Evolutionary conservation across 345 rosid species (phyloP).

Genomic region (Eucalyptus cloeziana): DNA sequence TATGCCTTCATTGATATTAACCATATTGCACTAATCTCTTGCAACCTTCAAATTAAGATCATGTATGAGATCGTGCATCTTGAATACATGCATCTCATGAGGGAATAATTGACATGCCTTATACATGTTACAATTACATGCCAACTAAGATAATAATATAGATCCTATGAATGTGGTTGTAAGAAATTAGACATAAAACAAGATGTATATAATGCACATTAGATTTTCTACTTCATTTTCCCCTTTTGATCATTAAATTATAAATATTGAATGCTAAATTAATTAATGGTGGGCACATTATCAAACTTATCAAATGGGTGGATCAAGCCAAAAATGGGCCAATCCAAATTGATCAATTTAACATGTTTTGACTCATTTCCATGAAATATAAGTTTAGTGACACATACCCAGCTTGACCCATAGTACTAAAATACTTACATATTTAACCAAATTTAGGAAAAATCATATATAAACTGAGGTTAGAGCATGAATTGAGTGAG

Average conservation of each 20-base stretch:
- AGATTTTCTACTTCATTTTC: background rate
- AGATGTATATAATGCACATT: background rate
- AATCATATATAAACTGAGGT: too few relatives aligned
- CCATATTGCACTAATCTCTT: background rate
- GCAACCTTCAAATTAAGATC: background rate
- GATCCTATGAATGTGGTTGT: background rate
- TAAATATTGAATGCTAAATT: background rate
- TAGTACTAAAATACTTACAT: too few relatives aligned
- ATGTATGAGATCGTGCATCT: background rate
- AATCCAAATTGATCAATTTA: too few relatives aligned
- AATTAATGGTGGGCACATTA: background rate
- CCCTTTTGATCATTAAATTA: background rate
- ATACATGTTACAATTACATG: background rate
- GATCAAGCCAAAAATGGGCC: rapidly evolving
- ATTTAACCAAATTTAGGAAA: too few relatives aligned
- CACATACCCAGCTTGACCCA: rapidly evolving
- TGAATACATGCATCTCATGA: background rate
- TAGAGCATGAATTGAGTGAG: too few relatives aligned
- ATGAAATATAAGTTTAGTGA: too few relatives aligned
- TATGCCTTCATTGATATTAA: background rate
- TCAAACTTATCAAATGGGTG: too few relatives aligned
- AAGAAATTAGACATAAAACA: background rate
- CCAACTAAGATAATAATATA: background rate
- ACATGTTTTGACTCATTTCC: too few relatives aligned
- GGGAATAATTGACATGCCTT: background rate